Conservation (phyloP, 2,329 filamentous ascomycete species). For the Trichothecium roseum region DNA sequence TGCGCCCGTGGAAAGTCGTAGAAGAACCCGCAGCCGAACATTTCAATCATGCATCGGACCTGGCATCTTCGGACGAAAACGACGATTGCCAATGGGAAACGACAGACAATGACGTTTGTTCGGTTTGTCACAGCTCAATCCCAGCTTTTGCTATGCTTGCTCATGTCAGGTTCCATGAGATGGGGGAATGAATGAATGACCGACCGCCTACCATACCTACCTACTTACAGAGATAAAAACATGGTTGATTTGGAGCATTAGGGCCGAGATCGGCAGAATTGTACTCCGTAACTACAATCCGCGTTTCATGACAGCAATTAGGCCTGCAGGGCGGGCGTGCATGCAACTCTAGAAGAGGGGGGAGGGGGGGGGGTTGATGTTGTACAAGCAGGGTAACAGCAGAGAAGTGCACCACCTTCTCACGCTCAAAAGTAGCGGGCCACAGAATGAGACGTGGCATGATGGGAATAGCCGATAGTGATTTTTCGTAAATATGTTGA, state of each 20-base stretch:
- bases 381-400: background rate
- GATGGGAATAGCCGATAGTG: no score
- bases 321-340: background rate
- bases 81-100: slow-evolving; percentile 17
- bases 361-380: background rate
- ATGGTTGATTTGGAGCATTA: no score
- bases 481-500: no score
- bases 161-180: slow-evolving; percentile 31
- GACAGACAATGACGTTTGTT: slow-evolving; percentile 24
- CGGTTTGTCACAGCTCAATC: slow-evolving; percentile 40
- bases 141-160: slow-evolving; percentile 48
- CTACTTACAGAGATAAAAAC: no score
- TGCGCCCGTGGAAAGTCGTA: slow-evolving; percentile 53
- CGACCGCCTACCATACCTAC: no score
- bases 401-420: no score
- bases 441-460: no score
- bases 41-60: slow-evolving; percentile 9
- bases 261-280: no score
- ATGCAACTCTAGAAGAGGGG: background rate
- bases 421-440: no score
- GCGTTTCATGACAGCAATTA: background rate
- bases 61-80: slow-evolving; percentile 2
- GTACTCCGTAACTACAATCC: no score
- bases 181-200: slow-evolving; percentile 13
- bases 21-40: slow-evolving; percentile 17